Base-by-base conservation (phyloP, 2,329 filamentous ascomycete genomes). In the Diplocarpon mali region DNA sequence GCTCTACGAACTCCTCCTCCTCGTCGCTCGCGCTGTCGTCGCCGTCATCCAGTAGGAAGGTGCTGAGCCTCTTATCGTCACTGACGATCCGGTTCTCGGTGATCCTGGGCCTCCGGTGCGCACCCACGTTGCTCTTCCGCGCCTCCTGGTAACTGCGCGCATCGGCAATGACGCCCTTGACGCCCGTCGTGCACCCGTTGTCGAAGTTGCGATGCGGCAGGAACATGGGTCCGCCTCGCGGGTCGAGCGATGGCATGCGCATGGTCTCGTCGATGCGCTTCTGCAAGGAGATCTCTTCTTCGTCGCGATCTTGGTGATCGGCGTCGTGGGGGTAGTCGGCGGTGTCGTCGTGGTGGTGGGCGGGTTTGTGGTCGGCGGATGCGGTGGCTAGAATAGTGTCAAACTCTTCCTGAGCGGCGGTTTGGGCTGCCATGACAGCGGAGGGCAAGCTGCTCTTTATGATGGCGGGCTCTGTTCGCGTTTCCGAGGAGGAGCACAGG, bases 131-230 rank as follows among this genome's bases (percentile, higher is more conserved):
- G 16, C 20, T 57, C 41, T 32, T 20, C 12, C 41, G 71, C 11
- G 83, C 82, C 57, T 76, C 71, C 65, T 86, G 82, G 63, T 83
- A 90, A 57, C 80, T 78, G 58, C 84, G 74, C 31, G 85, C 85
- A 61, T 92, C 85, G 56, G 85, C 83, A 59, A 92, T 90, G 63
- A 92, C 85, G 51, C 85, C 85, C 69, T 90, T 90, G 54, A 88
- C 85, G 38, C 85, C 85, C 2, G 85, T 90, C 54, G 84, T 80
- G 53, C 78, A 75, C 46, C 82, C 80, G 42, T 69, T 76, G 62
- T 85, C 76, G 58, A 82, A 81, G 45, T 70, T 72, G 11, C 69
- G 68, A 9, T 76, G 77, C 12, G 78, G 78, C 49, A 84, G 75
- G 59, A 72, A 73, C 57, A 85, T 64, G 46, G 38, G 42, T 6